Base-by-base conservation (phyloP, 1,284 basidiomycete species). In the Cryptococcus sp. region DNA sequence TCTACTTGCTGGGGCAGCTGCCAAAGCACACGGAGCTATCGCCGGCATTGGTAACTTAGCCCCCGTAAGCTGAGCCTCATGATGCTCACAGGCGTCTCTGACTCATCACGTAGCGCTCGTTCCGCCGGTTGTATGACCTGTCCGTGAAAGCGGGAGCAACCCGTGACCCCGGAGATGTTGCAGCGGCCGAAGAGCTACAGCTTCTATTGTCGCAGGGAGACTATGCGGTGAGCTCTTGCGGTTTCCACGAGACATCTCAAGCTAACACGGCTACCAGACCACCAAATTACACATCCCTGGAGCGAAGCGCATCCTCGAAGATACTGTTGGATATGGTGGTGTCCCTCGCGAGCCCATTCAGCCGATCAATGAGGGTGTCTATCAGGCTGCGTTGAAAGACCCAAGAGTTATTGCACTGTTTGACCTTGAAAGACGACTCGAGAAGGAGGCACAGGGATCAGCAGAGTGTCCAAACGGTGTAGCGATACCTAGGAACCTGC, bases 21-120 rank as follows among this genome's bases (percentile, higher is more conserved):
- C 53, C 25, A 43, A 54, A 42, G 53, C 53, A 5, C 53, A 54
- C 35, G 53, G 53, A 23, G 43, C 53, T 8, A 54, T 54, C 42
- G 53, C 53, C 16, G 53, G 53, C 16, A 54, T 54, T 15, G 53
- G 53, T 4, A 54, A 54, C 45, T 48, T 54, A 5, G 43, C 46
- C 5, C 53, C 53, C 19, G 53, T 54, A 13, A 47, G 53, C 35
- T 35, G 16, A 13, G 15, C 8, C 8, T 13, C n/a, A 43, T 25
- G 6, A 35, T 35, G 7, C 10, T 13, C 10, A 35, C 30, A 35
- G 27, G 13, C 13, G 8, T 35, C 7, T 35, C 30, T 35, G 3
- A 35, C 30, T 35, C 13, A 6, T n/a, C n/a, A 15, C 42, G 22
- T 22, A 45, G 42, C 42, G 42, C n/a, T n/a, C 42, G 22, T 45